Evolutionary conservation across 1,284 basidiomycete species (phyloP).

Genomic region (Singerocomus inundabilis): DNA sequence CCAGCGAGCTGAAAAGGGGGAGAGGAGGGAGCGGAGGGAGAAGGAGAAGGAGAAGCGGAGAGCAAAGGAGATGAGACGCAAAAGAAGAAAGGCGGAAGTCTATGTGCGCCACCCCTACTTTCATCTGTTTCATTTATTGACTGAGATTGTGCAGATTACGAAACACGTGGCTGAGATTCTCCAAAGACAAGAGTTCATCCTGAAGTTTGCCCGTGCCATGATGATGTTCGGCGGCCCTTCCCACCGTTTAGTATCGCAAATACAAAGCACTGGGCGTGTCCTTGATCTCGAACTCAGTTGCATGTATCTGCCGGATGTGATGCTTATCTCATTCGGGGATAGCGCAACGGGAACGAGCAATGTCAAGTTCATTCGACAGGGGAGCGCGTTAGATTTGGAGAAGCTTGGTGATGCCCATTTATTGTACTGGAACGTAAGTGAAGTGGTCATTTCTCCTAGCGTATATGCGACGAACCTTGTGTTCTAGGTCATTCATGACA

Average conservation of each 20-base stretch:
- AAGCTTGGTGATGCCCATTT: slow-evolving; percentile 77
- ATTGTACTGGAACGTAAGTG: slow-evolving; percentile 75
- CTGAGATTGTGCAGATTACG: slow-evolving; percentile 59
- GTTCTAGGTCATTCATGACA: slow-evolving; percentile 78
- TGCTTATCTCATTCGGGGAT: slow-evolving; percentile 84
- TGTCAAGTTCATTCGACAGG: slow-evolving; percentile 82
- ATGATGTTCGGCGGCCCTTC: slow-evolving; percentile 97
- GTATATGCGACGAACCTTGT: slow-evolving; percentile 1
- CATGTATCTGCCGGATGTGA: slow-evolving; percentile 84
- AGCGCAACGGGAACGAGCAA: slow-evolving; percentile 80
- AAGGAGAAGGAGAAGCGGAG: slow-evolving; percentile 40
- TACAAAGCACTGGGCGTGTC: slow-evolving; percentile 82
- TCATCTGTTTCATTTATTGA: background rate
- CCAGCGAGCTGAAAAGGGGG: slow-evolving; percentile 17
- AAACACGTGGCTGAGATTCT: slow-evolving; percentile 87
- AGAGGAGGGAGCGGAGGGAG: slow-evolving; percentile 29
- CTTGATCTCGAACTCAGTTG: slow-evolving; percentile 83
- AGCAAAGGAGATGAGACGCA: slow-evolving; percentile 54
- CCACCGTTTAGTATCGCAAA: slow-evolving; percentile 84
- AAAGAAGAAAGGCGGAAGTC: slow-evolving; percentile 75
- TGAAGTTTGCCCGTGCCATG: slow-evolving; percentile 86
- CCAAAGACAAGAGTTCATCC: slow-evolving; percentile 84
- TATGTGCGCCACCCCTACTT: slow-evolving; percentile 51
- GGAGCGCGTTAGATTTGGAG: slow-evolving; percentile 70
- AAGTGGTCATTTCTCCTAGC: background rate